phyloP scores from a whole-genome alignment of 1,284 basidiomycete species.

The Rhodotorula sp. region DNA sequence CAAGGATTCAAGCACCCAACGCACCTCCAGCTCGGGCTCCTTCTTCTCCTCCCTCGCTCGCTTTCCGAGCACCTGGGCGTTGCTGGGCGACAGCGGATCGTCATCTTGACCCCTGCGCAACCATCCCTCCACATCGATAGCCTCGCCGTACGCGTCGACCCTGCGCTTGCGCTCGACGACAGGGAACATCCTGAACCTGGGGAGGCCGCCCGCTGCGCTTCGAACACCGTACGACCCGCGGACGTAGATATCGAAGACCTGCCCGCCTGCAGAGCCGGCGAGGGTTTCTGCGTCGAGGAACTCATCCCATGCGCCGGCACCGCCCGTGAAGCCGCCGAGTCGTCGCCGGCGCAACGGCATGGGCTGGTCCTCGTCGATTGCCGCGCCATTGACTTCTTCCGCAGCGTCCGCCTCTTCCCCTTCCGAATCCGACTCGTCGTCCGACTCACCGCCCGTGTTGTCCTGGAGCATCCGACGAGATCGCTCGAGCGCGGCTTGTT shows the following conservation, averaged over 20 bases:
- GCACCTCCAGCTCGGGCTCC: constrained; percentile 41
- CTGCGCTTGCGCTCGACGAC: constrained; percentile 87
- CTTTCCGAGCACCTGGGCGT: constrained; percentile 28
- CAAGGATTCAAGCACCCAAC: neutral
- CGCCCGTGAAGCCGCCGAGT: constrained; percentile 35
- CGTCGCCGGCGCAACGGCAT: constrained; percentile 23
- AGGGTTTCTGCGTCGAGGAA: constrained; percentile 37
- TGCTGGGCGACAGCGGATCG: constrained; percentile 44
- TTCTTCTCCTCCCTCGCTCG: constrained; percentile 66
- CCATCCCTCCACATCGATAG: constrained; percentile 91
- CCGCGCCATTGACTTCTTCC: constrained; percentile 59
- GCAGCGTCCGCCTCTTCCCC: constrained; percentile 62
- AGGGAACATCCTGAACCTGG: constrained; percentile 94
- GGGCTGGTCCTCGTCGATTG: constrained; percentile 57
- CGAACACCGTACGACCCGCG: constrained; percentile 68
- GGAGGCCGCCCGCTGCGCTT: constrained; percentile 67
- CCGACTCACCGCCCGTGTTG: constrained; percentile 61
- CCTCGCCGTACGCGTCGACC: constrained; percentile 95
- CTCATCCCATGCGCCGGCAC: constrained; percentile 45
- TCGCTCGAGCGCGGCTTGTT: constrained; percentile 77
- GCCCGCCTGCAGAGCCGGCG: constrained; percentile 53
- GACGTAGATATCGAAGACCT: constrained; percentile 90
- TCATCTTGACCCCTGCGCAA: constrained; percentile 72
- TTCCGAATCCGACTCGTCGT: constrained; percentile 49
- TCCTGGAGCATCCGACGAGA: constrained; percentile 86